phyloP scores from a whole-genome alignment of 2,329 filamentous ascomycete species.

The Sphaerulina vaccinii region DNA sequence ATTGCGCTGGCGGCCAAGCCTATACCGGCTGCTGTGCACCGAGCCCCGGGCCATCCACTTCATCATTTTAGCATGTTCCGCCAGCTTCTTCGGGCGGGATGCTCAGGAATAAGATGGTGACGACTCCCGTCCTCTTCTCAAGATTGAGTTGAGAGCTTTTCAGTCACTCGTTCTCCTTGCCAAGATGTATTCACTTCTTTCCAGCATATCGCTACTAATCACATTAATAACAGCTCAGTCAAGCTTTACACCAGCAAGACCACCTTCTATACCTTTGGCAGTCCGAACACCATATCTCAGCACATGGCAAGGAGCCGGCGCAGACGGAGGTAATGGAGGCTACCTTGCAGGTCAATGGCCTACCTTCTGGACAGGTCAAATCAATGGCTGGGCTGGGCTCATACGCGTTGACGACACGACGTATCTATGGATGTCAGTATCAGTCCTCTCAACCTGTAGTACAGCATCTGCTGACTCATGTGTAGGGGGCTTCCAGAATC shows the following conservation, averaged over 20 bases:
- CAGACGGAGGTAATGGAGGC: conserved; percentile 62
- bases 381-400: conserved; percentile 66
- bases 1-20: conserved; percentile 8
- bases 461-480: conserved; percentile 1
- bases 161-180: conserved; percentile 7
- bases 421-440: conserved; percentile 62
- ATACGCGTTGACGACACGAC: conserved; percentile 64
- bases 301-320: conserved; percentile 63
- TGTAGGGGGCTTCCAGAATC: conserved; percentile 51
- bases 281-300: conserved; percentile 75
- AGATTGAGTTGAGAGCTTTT: not conserved
- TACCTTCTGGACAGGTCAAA: conserved; percentile 59
- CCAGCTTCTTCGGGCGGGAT: not conserved
- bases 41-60: conserved; percentile 7
- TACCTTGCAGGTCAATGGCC: conserved; percentile 69
- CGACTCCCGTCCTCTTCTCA: not conserved
- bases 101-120: conserved; percentile 8
- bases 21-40: conserved; percentile 2
- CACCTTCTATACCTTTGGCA: conserved; percentile 68
- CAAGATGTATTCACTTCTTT: conserved; percentile 21
- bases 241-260: conserved; percentile 62
- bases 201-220: conserved; percentile 16
- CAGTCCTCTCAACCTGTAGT: not conserved
- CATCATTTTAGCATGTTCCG: conserved; percentile 12
- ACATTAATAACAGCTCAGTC: conserved; percentile 41